Evolutionary conservation across 768 basidiomycete species (phyloP).

Genomic region (Nidularia pulvinata): DNA sequence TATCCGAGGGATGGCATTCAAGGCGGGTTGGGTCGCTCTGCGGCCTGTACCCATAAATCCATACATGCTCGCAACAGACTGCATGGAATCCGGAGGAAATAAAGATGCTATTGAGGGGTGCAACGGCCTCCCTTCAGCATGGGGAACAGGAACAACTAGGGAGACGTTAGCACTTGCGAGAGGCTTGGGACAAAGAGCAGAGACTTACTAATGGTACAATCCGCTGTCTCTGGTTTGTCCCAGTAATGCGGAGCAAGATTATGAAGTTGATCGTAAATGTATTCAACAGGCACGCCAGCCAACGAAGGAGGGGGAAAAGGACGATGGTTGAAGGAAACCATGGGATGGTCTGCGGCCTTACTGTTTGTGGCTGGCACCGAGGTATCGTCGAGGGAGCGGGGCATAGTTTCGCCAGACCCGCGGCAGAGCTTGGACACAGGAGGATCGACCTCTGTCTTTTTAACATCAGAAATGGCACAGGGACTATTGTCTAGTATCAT

Average conservation of each 20-base stretch:
- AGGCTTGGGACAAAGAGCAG: not conserved
- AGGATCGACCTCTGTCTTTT: conserved; percentile 22
- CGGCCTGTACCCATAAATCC: conserved; percentile 43
- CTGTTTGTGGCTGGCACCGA: conserved; percentile 23
- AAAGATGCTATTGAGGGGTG: conserved; percentile 20
- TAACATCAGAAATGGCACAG: conserved; percentile 18
- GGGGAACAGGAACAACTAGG: conserved; percentile 51
- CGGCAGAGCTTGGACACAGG: conserved; percentile 30
- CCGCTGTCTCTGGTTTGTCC: conserved; percentile 74
- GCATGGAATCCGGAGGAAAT: conserved; percentile 25
- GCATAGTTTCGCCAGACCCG: conserved; percentile 37
- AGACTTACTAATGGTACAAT: conserved; percentile 73
- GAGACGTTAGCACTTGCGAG: conserved; percentile 2
- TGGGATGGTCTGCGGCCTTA: conserved; percentile 16
- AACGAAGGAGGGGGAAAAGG: conserved; percentile 67
- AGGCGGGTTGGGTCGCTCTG: conserved; percentile 49
- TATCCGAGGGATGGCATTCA: conserved; percentile 53
- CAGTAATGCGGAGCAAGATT: conserved; percentile 68
- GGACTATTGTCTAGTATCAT: conserved; percentile 27
- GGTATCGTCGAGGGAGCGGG: conserved; percentile 11
- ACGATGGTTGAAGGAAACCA: conserved; percentile 48
- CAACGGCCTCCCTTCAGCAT: conserved; percentile 30
- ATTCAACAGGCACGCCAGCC: conserved; percentile 67
- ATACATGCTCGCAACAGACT: conserved; percentile 27
- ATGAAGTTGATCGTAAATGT: conserved; percentile 71